Evolutionary conservation across 2,329 filamentous ascomycete species (phyloP), one percentile per base, ranked within the genome.

Genomic region (Pyrenophora tritici-repentis): DNA sequence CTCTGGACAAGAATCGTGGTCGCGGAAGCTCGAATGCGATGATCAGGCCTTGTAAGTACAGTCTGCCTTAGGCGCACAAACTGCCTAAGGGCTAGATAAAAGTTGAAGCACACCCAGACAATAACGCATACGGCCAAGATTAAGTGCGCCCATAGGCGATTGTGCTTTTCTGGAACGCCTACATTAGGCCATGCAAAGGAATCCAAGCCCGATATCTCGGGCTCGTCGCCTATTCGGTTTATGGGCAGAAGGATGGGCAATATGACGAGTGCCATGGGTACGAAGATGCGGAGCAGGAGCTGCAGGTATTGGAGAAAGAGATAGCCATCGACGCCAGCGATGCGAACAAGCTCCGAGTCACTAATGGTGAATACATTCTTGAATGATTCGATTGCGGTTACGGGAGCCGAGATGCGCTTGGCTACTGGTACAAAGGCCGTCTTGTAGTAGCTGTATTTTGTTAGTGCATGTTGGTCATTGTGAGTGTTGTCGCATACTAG

Each of bases 51-150:
- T 0, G 94, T 97, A 50, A 99, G 80, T 65, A 95, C 96, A 46
- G 95, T 91, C 73, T 99, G 94, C 56, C 94, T 89, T 42, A 99
- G 83, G 62, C 95, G 91, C 73, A 97, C 88, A 69, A 96, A 99
- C 9, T 91, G 87, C 39, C 86, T 82, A 43, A 99, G 76, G 67
- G 97, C 94, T 56, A 87, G 81, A 65, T 94, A 97, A 68, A 95
- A 90, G 38, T 97, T 86, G 47, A 84, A 87, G 71, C 91, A 95
- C 10, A 96, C 87, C 84, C 92, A 97, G 29, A 88, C 65, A 24
- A 97, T 83, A 31, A 94, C 87, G 0, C 86, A 69, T 2, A 97
- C 74, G 1, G 90, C 93, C 64, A 97, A 79, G 0, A 96, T 65
- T 7, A 95, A 77, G 72, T 99, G 94, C 0, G 89, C 93, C 83